These are phyloP conservation scores for Suhomyces sp. DNA, from an alignment of 805 yeast species.

Conservation along the genomic window DNA sequence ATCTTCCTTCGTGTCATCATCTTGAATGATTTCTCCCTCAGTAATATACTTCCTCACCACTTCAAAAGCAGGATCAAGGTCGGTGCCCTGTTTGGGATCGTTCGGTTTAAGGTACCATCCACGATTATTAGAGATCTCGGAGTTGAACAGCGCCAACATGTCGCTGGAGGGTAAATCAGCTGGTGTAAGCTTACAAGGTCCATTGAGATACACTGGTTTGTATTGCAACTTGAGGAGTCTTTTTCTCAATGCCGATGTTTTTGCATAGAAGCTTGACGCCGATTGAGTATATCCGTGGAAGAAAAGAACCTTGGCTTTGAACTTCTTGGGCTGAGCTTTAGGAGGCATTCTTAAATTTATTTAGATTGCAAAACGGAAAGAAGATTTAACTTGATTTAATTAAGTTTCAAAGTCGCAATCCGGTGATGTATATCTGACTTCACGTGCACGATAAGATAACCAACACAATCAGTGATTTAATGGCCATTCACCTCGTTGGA, in stretches of 20 bases:
- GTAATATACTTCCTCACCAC: slow-evolving; percentile 50
- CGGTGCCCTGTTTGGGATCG: slow-evolving; percentile 40
- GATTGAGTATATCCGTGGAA: slow-evolving; percentile 90
- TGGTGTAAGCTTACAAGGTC: slow-evolving; percentile 63
- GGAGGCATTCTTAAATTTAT: slow-evolving; percentile 6
- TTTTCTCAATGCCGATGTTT: slow-evolving; percentile 86
- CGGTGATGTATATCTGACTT: too few species aligned
- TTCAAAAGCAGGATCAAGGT: slow-evolving; percentile 51
- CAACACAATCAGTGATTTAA: too few species aligned
- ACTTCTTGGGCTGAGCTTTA: slow-evolving; percentile 10
- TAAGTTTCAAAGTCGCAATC: too few species aligned
- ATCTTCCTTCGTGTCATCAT: slow-evolving; percentile 23
- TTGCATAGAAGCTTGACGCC: slow-evolving; percentile 79
- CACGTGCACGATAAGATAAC: too few species aligned
- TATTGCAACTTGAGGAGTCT: slow-evolving; percentile 62
- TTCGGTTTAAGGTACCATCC: slow-evolving; percentile 78
- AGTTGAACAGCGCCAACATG: slow-evolving; percentile 50
- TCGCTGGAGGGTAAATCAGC: slow-evolving; percentile 75
- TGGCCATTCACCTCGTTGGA: too few species aligned
- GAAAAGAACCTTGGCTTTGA: slow-evolving; percentile 63
- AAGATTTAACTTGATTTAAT: too few species aligned
- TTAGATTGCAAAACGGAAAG: too few species aligned
- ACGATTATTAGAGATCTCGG: slow-evolving; percentile 42
- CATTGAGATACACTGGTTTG: slow-evolving; percentile 76
- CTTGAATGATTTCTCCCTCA: slow-evolving; percentile 50